Conservation (phyloP, 768 basidiomycete genomes). For the Naematelia encephala region DNA sequence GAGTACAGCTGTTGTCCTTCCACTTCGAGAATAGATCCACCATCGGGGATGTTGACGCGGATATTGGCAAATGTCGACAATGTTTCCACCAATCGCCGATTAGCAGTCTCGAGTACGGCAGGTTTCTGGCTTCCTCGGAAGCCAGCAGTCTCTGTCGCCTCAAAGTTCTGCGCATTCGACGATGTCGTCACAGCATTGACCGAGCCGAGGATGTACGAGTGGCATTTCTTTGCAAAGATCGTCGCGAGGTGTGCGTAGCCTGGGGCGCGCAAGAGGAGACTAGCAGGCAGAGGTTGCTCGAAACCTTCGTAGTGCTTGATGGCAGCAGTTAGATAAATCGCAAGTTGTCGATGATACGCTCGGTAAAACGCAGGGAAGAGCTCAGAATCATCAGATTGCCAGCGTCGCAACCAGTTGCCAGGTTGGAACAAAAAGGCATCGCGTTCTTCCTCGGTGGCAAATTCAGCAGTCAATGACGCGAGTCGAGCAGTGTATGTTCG, state of each 20-base stretch:
- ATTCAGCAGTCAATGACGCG: constrained; percentile 23
- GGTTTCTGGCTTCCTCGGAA: constrained; percentile 53
- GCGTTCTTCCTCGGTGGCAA: constrained; percentile 36
- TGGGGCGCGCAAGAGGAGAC: constrained; percentile 49
- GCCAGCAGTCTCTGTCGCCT: constrained; percentile 53
- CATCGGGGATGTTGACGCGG: constrained; percentile 37
- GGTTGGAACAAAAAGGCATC: constrained; percentile 50
- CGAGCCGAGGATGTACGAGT: constrained; percentile 54
- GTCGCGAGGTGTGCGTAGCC: constrained; percentile 54
- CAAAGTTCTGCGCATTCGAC: constrained; percentile 45
- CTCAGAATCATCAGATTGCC: constrained; percentile 56
- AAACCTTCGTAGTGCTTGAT: constrained; percentile 35
- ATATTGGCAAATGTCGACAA: constrained; percentile 49
- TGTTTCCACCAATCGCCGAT: constrained; percentile 52
- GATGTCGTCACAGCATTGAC: constrained; percentile 55
- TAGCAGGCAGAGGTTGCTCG: constrained; percentile 35
- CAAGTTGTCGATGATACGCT: constrained; percentile 54
- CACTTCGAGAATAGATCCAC: constrained; percentile 33
- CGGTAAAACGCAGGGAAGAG: constrained; percentile 55
- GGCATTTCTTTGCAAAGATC: constrained; percentile 53
- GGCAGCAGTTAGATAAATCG: constrained; percentile 43
- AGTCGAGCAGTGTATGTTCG: constrained; percentile 41
- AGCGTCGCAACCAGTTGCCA: constrained; percentile 53
- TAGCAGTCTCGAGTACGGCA: constrained; percentile 54
- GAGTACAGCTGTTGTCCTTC: constrained; percentile 50